Conservation (phyloP, 148 eudicot genomes). For the Rhododendron ovatum region DNA sequence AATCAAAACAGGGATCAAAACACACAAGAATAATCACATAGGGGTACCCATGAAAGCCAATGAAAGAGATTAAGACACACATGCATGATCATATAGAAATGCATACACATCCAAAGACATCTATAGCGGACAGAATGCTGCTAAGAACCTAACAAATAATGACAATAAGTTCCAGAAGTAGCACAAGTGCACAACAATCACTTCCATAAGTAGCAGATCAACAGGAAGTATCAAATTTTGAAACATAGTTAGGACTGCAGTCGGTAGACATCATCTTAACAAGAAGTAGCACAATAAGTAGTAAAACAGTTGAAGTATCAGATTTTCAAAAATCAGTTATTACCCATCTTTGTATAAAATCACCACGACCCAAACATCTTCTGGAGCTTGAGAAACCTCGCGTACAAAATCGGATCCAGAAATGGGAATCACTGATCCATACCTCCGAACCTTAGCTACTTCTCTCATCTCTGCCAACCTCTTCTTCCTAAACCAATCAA, state of each 20-base stretch:
- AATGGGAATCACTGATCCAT: slow-evolving; percentile 72
- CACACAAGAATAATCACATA: neutral
- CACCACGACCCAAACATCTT: slow-evolving; percentile 89
- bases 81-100: neutral
- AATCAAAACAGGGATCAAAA: neutral
- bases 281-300: neutral
- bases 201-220: neutral
- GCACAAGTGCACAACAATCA: neutral
- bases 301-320: neutral
- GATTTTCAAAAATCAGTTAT: neutral
- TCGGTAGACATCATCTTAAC: neutral
- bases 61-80: neutral
- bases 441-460: slow-evolving; percentile 62
- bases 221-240: neutral
- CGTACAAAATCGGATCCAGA: slow-evolving; percentile 94
- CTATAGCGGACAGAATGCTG: neutral
- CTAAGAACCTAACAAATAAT: neutral
- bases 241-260: neutral
- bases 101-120: neutral
- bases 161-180: neutral
- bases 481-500: slow-evolving; percentile 56
- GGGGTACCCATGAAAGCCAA: slow-evolving; percentile 35
- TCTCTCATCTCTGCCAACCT: slow-evolving; percentile 77
- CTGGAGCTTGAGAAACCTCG: slow-evolving; percentile 90
- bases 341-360: slow-evolving; percentile 90